Conservation (phyloP, 345 rosid genomes). For the Populus nigra region DNA sequence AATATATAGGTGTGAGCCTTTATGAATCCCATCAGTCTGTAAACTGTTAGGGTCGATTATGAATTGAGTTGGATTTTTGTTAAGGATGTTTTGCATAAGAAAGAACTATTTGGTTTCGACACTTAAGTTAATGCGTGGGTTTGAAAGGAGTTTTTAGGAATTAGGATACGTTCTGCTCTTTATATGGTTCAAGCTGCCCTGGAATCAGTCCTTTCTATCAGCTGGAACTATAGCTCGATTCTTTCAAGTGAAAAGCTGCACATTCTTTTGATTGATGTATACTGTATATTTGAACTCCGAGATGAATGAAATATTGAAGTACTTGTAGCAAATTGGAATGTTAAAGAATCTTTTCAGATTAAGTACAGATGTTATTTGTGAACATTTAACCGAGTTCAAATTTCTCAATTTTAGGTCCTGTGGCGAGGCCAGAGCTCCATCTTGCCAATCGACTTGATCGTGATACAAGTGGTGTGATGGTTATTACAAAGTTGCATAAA, state of each 20-base stretch:
- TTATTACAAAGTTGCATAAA: constrained; percentile 77
- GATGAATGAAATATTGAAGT: not conserved
- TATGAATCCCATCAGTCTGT: too few species aligned
- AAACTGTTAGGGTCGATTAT: too few species aligned
- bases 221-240: not conserved
- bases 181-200: not conserved
- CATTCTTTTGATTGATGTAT: not conserved
- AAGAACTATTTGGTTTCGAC: too few species aligned
- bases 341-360: not conserved
- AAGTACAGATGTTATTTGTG: not conserved
- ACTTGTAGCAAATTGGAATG: not conserved
- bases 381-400: constrained; percentile 7
- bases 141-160: too few species aligned
- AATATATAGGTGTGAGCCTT: too few species aligned
- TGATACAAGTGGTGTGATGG: constrained; percentile 84
- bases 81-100: too few species aligned
- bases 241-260: not conserved
- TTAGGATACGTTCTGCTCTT: not conserved
- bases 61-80: too few species aligned
- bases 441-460: constrained; percentile 91
- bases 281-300: not conserved
- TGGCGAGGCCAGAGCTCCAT: constrained; percentile 51
- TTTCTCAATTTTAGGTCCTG: constrained; percentile 28
- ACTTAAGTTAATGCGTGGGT: too few species aligned
- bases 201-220: not conserved